Percentiles rank a stretch among this genome's conserved stretches.
Evolutionary conservation across 768 basidiomycete genomes (phyloP).

Genomic region (Mycena belliarum): DNA sequence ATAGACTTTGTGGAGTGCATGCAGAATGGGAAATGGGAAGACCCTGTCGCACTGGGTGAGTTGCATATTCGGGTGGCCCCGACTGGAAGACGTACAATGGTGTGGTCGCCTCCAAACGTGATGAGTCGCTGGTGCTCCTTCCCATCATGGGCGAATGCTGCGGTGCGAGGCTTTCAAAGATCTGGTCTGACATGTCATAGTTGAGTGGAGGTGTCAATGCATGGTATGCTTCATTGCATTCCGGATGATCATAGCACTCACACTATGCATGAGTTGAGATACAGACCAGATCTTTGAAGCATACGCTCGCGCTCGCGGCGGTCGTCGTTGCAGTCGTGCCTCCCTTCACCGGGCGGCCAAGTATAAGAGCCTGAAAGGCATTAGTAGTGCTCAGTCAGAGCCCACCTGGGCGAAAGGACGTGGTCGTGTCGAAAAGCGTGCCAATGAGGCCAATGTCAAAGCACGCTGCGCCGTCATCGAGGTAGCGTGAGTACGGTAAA

Average conservation of each 20-base stretch:
- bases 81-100: slow-evolving; percentile 44
- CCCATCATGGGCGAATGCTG: slow-evolving; percentile 49
- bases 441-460: slow-evolving; percentile 64
- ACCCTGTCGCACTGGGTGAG: slow-evolving; percentile 21
- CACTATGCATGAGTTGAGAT: too few relatives aligned
- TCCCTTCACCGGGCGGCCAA: slow-evolving; percentile 45
- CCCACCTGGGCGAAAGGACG: slow-evolving; percentile 44
- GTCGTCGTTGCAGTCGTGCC: slow-evolving; percentile 22
- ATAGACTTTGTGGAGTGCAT: slow-evolving; percentile 64
- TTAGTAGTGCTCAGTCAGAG: too few relatives aligned
- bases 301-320: too few relatives aligned
- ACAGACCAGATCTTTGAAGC: too few relatives aligned
- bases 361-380: slow-evolving; percentile 62
- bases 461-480: slow-evolving; percentile 22
- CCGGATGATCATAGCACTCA: too few relatives aligned
- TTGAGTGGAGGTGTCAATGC: too few relatives aligned
- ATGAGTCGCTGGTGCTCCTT: slow-evolving; percentile 64
- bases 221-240: too few relatives aligned
- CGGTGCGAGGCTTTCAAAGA: slow-evolving; percentile 27
- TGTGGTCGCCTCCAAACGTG: slow-evolving; percentile 72
- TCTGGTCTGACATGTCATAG: too few relatives aligned
- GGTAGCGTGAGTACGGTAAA: slow-evolving; percentile 48
- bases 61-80: too few relatives aligned
- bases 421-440: slow-evolving; percentile 57
- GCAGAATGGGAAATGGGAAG: slow-evolving; percentile 71